These are phyloP conservation scores for Dioscorea alata DNA, from an alignment of 106 monocot species.

Conservation along the genomic window DNA sequence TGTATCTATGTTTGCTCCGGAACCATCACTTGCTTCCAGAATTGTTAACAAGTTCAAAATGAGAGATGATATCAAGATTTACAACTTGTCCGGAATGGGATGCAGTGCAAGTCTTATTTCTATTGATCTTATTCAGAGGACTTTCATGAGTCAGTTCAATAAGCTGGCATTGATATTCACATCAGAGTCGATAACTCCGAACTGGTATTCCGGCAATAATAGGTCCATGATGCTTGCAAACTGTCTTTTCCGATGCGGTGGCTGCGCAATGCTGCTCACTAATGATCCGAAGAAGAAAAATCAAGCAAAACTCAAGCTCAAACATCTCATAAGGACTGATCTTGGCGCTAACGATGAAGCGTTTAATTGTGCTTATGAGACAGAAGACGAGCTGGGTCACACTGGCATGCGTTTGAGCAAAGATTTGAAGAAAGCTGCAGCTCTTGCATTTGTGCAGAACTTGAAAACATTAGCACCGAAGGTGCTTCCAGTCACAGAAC, in stretches of 20 bases:
- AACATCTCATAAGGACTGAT: conserved; percentile 57
- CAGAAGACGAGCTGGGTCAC: conserved; percentile 39
- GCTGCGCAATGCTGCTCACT: conserved; percentile 58
- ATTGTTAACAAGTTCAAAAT: conserved; percentile 12
- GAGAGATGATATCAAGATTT: conserved; percentile 42
- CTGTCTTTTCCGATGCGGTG: conserved; percentile 90
- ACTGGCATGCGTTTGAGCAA: conserved; percentile 38
- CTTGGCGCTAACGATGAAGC: conserved; percentile 42
- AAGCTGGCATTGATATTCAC: conserved; percentile 54
- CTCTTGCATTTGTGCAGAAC: conserved; percentile 33
- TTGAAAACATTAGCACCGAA: conserved; percentile 26
- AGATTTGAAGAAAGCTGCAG: conserved; percentile 34
- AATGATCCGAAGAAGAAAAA: conserved; percentile 22
- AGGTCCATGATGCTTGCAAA: conserved; percentile 85
- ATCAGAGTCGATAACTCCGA: conserved; percentile 74
- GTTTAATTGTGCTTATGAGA: conserved; percentile 41
- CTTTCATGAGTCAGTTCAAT: conserved; percentile 20
- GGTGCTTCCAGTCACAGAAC: conserved; percentile 43
- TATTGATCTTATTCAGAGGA: conserved; percentile 38
- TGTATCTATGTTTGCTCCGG: conserved; percentile 62
- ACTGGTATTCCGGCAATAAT: conserved; percentile 69
- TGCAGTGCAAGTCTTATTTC: conserved; percentile 61
- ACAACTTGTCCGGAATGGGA: conserved; percentile 60
- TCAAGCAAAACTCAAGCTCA: conserved; percentile 42
- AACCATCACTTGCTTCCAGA: conserved; percentile 44